Conservation (phyloP, 495 filamentous ascomycete species). For the Aspergillus bridgeri region DNA sequence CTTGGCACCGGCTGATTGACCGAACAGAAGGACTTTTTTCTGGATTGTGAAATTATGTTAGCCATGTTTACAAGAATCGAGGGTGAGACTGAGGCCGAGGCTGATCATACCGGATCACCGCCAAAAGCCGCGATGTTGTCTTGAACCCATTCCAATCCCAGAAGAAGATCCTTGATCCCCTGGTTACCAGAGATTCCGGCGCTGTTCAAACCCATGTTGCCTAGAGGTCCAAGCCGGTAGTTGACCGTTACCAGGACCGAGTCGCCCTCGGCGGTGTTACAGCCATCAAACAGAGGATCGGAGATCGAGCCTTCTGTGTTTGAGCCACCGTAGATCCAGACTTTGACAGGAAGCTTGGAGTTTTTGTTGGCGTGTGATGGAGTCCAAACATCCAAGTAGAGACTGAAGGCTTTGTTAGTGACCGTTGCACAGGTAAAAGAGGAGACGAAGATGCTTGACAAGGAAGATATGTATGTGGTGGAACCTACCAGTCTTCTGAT, state of each 20-base stretch:
- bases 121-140: constrained; percentile 31
- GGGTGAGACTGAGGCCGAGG: too few relatives aligned
- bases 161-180: constrained; percentile 25
- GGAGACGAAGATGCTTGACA: too few relatives aligned
- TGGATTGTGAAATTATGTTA: too few relatives aligned
- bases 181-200: constrained; percentile 28
- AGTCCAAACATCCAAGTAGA: constrained; percentile 27
- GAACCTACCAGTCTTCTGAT: constrained; percentile 6
- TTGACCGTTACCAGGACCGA: constrained; percentile 42
- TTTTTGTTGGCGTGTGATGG: constrained; percentile 29
- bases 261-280: constrained; percentile 30
- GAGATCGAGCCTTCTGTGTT: constrained; percentile 15
- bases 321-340: constrained; percentile 41
- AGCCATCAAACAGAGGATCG: constrained; percentile 38
- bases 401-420: too few relatives aligned
- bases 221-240: constrained; percentile 33
- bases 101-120: constrained; percentile 29
- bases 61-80: too few relatives aligned
- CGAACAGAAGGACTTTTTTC: constrained; percentile 38
- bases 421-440: too few relatives aligned
- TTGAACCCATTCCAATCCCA: constrained; percentile 31
- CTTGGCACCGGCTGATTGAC: constrained; percentile 38
- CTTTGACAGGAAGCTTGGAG: constrained; percentile 39
- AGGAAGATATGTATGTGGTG: too few relatives aligned
- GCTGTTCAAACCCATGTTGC: constrained; percentile 25